Percentiles rank a stretch among this genome's conserved stretches.
phyloP scores from a whole-genome alignment of 1,284 basidiomycete genomes.

The Tylopilus orsonianus region DNA sequence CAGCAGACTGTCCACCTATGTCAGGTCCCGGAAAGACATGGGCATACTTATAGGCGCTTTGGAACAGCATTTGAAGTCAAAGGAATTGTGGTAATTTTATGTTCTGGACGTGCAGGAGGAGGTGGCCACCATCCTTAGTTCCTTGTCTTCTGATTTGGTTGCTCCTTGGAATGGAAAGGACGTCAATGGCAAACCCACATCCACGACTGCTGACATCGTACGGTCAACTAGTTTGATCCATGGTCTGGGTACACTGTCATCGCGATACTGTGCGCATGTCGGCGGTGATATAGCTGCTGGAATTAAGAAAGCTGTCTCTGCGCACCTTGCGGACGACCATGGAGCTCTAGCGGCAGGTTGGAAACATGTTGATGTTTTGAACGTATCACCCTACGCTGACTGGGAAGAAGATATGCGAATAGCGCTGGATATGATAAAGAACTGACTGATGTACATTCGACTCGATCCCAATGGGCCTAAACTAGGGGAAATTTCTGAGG shows the following conservation, averaged over 20 bases:
- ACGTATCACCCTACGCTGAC: slow-evolving; percentile 83
- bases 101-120: slow-evolving; percentile 73
- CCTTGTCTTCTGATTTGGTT: slow-evolving; percentile 45
- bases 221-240: slow-evolving; percentile 54
- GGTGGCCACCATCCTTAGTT: slow-evolving; percentile 52
- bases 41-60: slow-evolving; percentile 66
- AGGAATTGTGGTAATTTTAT: slow-evolving; percentile 91
- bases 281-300: slow-evolving; percentile 63
- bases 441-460: slow-evolving; percentile 77
- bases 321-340: slow-evolving; percentile 46
- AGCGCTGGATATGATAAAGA: slow-evolving; percentile 74
- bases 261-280: slow-evolving; percentile 68
- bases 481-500: slow-evolving; percentile 75
- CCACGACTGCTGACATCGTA: too few species aligned
- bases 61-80: slow-evolving; percentile 55
- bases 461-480: slow-evolving; percentile 82
- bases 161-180: slow-evolving; percentile 57
- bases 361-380: slow-evolving; percentile 78
- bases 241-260: slow-evolving; percentile 59
- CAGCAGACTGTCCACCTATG: slow-evolving; percentile 68
- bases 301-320: slow-evolving; percentile 70
- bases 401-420: slow-evolving; percentile 81
- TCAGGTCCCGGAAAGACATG: slow-evolving; percentile 70
- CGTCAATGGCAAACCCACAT: slow-evolving; percentile 57
- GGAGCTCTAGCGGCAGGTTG: slow-evolving; percentile 68